Conservation (phyloP, 2,329 filamentous ascomycete genomes). For the Thelonectria discophora region DNA sequence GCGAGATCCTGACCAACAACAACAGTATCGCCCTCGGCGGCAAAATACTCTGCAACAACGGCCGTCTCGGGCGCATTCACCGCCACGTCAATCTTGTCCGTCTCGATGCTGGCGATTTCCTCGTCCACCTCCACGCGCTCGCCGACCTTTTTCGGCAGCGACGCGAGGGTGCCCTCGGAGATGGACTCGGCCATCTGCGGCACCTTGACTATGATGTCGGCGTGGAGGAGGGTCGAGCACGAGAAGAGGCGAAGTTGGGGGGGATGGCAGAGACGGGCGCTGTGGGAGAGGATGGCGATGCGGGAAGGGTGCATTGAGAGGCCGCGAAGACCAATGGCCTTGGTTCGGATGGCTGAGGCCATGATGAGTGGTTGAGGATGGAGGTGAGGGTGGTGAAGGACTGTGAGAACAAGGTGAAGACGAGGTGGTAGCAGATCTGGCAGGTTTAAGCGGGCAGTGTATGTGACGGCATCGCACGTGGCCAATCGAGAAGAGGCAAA, state of each 20-base stretch:
- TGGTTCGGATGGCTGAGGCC: conserved; percentile 38
- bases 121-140: conserved; percentile 45
- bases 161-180: conserved; percentile 43
- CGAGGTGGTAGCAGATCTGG: conserved; percentile 18
- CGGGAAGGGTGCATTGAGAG: conserved; percentile 29
- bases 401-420: background rate
- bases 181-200: conserved; percentile 48
- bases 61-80: conserved; percentile 42
- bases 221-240: conserved; percentile 31
- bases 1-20: conserved; percentile 46
- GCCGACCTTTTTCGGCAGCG: conserved; percentile 43
- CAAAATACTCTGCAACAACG: conserved; percentile 43
- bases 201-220: conserved; percentile 40
- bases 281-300: conserved; percentile 31
- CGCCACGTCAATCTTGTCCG: conserved; percentile 47
- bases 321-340: conserved; percentile 33
- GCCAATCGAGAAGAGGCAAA: conserved; percentile 5
- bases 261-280: conserved; percentile 36
- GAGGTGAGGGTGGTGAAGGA: conserved; percentile 4
- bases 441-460: conserved; percentile 35
- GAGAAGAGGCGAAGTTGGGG: conserved; percentile 38
- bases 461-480: conserved; percentile 35
- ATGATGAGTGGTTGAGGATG: conserved; percentile 22
- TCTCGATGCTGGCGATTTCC: conserved; percentile 47
- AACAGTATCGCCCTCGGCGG: conserved; percentile 45